These are phyloP conservation scores for Mariannaea elegans DNA, from an alignment of 2,329 filamentous ascomycete genomes.

Conservation along the genomic window DNA sequence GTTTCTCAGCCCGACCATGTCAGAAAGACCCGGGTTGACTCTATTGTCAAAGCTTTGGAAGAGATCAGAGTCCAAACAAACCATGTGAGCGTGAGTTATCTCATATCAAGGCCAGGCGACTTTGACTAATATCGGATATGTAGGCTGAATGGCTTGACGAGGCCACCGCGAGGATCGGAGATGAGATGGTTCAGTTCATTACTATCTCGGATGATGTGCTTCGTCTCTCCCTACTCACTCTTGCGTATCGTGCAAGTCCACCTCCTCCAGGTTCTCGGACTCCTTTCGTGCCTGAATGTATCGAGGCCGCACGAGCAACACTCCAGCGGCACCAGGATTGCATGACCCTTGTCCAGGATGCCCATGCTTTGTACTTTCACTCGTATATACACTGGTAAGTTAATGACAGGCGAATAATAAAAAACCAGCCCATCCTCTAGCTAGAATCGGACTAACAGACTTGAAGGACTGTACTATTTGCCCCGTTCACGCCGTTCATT, in stretches of 20 bases:
- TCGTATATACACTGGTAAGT: constrained; percentile 55
- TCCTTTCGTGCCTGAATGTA: constrained; percentile 53
- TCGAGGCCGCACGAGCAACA: constrained; percentile 52
- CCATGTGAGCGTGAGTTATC: constrained; percentile 27
- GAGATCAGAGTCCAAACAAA: constrained; percentile 35
- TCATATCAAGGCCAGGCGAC: neutral
- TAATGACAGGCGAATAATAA: too few relatives aligned
- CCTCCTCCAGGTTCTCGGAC: constrained; percentile 35
- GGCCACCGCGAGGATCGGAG: constrained; percentile 32
- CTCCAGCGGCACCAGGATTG: constrained; percentile 52
- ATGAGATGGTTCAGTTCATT: constrained; percentile 47
- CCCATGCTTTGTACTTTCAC: constrained; percentile 49
- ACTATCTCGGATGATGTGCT: constrained; percentile 53
- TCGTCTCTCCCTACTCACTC: constrained; percentile 51
- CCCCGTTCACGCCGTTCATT: constrained; percentile 63
- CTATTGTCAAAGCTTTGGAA: constrained; percentile 43
- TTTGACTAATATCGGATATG: neutral
- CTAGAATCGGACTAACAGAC: constrained; percentile 12
- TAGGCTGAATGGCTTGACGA: constrained; percentile 37
- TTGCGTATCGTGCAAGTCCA: constrained; percentile 55
- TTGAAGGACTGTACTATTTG: constrained; percentile 55
- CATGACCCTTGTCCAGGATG: constrained; percentile 48
- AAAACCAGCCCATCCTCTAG: neutral
- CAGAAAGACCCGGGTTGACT: constrained; percentile 45
- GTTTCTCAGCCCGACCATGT: constrained; percentile 46